Conservation (phyloP, 2,329 filamentous ascomycete genomes). For the Trichoderma sp. region DNA sequence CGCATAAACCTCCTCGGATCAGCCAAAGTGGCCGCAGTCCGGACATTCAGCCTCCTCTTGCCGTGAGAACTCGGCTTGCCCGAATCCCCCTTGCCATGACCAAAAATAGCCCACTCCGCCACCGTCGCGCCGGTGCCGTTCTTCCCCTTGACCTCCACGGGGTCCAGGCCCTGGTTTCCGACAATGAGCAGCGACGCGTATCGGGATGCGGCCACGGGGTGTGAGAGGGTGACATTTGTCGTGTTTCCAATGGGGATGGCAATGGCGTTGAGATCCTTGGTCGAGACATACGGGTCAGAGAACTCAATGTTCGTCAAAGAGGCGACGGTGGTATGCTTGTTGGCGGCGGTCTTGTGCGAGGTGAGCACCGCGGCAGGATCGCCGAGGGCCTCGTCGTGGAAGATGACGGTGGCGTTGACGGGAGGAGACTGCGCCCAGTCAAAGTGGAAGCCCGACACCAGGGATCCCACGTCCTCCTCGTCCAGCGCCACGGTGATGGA, state of each 20-base stretch:
- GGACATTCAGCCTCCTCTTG: slow-evolving; percentile 13
- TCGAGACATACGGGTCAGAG: slow-evolving; percentile 28
- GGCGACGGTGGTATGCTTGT: slow-evolving; percentile 24
- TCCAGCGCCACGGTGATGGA: slow-evolving; percentile 30
- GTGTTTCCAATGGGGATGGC: slow-evolving; percentile 31
- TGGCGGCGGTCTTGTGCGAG: background rate
- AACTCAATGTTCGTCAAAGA: slow-evolving; percentile 24
- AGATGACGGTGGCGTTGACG: slow-evolving; percentile 32
- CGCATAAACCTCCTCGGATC: slow-evolving; percentile 10
- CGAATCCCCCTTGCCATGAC: slow-evolving; percentile 7
- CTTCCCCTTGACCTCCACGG: slow-evolving; percentile 22
- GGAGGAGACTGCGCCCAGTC: slow-evolving; percentile 34
- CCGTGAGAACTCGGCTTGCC: background rate
- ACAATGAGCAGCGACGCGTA: slow-evolving; percentile 32
- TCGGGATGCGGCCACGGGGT: slow-evolving; percentile 25
- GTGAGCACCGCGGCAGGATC: background rate
- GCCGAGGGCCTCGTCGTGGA: slow-evolving; percentile 29
- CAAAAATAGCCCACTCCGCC: slow-evolving; percentile 31
- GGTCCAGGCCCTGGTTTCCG: slow-evolving; percentile 31
- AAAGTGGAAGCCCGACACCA: slow-evolving; percentile 30
- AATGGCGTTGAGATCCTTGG: slow-evolving; percentile 24
- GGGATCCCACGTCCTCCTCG: slow-evolving; percentile 22
- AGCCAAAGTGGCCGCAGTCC: slow-evolving; percentile 11
- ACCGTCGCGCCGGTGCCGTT: slow-evolving; percentile 32
- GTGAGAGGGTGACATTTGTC: slow-evolving; percentile 29